These are phyloP conservation scores for Isabelozyma heimii DNA, from an alignment of 805 yeast species.

Conservation along the genomic window DNA sequence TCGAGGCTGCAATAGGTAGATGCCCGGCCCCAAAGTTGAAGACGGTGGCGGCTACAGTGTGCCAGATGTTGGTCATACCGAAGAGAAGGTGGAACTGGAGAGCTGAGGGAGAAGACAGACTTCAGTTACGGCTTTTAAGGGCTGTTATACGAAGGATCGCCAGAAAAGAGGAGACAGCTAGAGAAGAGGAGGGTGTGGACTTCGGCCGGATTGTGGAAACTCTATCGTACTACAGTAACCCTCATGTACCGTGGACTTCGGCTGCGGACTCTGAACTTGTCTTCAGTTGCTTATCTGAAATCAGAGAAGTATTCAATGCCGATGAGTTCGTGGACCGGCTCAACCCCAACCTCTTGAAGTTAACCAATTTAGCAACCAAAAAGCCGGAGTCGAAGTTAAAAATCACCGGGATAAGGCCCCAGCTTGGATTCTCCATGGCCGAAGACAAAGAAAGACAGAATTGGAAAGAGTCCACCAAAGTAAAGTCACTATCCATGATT, in stretches of 20 bases:
- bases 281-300: background rate
- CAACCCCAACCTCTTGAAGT: constrained; percentile 3
- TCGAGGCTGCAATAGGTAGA: background rate
- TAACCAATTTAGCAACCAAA: background rate
- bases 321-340: background rate
- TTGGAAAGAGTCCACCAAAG: constrained; percentile 24
- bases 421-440: constrained; percentile 10
- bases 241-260: constrained; percentile 28
- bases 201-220: background rate
- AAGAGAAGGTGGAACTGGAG: background rate
- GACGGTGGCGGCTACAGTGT: background rate
- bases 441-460: constrained; percentile 21
- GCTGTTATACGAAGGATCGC: background rate
- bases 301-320: background rate
- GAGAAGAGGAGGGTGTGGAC: too few relatives aligned
- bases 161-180: background rate
- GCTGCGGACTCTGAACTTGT: constrained; percentile 7
- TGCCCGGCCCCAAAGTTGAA: background rate
- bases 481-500: constrained; percentile 24
- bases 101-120: background rate
- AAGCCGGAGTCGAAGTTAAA: background rate
- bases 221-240: constrained; percentile 21
- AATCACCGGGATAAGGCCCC: constrained; percentile 11
- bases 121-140: background rate
- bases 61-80: background rate